These are phyloP conservation scores for Myxozyma neglecta DNA, from an alignment of 805 yeast species.

Conservation along the genomic window DNA sequence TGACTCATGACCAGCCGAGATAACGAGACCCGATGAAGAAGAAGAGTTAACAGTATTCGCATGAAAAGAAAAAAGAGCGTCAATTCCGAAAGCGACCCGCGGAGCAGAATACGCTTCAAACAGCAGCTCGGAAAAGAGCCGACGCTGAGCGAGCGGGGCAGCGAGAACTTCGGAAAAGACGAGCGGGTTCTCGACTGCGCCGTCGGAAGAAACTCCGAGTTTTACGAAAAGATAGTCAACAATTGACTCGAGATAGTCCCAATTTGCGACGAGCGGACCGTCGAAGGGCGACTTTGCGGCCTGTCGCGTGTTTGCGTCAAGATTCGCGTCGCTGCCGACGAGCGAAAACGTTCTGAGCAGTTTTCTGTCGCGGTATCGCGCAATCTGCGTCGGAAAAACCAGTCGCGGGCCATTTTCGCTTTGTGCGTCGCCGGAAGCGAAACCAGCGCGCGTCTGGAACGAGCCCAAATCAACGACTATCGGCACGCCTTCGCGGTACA, in stretches of 20 bases:
- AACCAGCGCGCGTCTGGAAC: constrained; percentile 43
- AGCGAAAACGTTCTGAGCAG: constrained; percentile 55
- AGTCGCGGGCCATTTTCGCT: constrained; percentile 21
- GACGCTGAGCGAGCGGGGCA: constrained; percentile 67
- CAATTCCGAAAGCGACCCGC: constrained; percentile 76
- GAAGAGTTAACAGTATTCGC: constrained; percentile 47
- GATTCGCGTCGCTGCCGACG: constrained; percentile 77
- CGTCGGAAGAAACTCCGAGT: constrained; percentile 59
- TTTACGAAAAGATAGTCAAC: constrained; percentile 83
- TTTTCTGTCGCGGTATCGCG: constrained; percentile 79
- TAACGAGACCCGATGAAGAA: constrained; percentile 59
- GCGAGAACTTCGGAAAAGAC: constrained; percentile 78
- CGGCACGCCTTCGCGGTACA: constrained; percentile 60
- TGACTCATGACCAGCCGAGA: constrained; percentile 79
- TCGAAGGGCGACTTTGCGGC: constrained; percentile 81
- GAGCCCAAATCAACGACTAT: constrained; percentile 80
- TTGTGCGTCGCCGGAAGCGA: not conserved
- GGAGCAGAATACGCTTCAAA: constrained; percentile 83
- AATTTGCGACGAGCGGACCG: constrained; percentile 81
- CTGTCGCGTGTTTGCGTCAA: constrained; percentile 68
- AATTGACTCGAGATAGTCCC: constrained; percentile 85
- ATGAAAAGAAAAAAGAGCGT: constrained; percentile 74
- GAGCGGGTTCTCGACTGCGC: constrained; percentile 71
- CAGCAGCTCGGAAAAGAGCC: constrained; percentile 59
- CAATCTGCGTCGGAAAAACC: constrained; percentile 64